A percentile compares a stretch with the other conserved stretches of the same genome.
Conservation (phyloP, 805 yeast genomes). For the Cyberlindnera samutprakarnensis region DNA sequence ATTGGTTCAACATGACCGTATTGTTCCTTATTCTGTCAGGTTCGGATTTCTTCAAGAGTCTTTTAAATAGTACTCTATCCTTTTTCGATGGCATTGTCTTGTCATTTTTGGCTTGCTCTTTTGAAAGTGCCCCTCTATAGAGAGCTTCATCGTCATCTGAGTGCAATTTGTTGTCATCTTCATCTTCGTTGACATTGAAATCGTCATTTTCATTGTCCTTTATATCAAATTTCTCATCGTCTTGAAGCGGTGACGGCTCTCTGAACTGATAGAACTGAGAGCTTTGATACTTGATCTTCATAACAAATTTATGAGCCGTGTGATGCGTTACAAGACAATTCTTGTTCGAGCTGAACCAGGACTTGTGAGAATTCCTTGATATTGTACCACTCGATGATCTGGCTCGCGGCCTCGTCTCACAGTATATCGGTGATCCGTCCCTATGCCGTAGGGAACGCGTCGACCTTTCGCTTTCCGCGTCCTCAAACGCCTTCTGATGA, state of each 20-base stretch:
- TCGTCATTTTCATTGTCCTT: constrained; percentile 19
- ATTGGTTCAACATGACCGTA: constrained; percentile 22
- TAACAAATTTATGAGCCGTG: constrained; percentile 1
- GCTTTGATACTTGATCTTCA: constrained; percentile 15
- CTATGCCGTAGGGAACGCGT: constrained; percentile 10
- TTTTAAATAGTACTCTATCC: constrained; percentile 44
- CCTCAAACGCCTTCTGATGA: constrained; percentile 25
- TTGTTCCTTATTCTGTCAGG: constrained; percentile 30
- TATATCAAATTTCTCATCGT: constrained; percentile 14
- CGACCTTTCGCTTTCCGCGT: constrained; percentile 8
- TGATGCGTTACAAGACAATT: constrained; percentile 1
- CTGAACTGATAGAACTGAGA: constrained; percentile 21
- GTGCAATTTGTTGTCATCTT: constrained; percentile 10
- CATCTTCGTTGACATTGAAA: constrained; percentile 17
- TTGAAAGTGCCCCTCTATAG: constrained; percentile 54
- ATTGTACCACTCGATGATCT: too few relatives aligned
- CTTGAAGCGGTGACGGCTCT: constrained; percentile 18
- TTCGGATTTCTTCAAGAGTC: constrained; percentile 32
- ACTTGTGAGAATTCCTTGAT: too few relatives aligned
- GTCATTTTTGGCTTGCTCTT: constrained; percentile 51
- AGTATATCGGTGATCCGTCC: constrained; percentile 1
- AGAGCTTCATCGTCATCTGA: constrained; percentile 46
- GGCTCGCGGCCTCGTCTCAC: not conserved
- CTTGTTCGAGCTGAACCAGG: not conserved
- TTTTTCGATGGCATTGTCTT: constrained; percentile 50